A percentile compares a stretch with the other conserved stretches of the same genome.
Conservation (phyloP, 2,329 filamentous ascomycete genomes). For the Epichloe sp. region DNA sequence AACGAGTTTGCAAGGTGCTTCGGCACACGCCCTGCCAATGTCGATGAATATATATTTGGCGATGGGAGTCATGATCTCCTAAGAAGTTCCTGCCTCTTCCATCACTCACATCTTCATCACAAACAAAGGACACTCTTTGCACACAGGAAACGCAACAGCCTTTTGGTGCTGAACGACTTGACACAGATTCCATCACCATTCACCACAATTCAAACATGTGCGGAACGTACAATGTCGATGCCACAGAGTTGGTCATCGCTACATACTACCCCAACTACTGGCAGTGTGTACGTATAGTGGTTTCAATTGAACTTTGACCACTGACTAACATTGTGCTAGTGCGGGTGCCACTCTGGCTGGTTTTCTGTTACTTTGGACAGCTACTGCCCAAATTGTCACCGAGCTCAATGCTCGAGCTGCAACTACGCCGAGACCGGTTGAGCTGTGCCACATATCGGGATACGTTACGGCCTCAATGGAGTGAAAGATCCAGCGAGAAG, state of each 20-base stretch:
- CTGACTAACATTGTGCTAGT: slow-evolving; percentile 7
- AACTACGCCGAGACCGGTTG: slow-evolving; percentile 7
- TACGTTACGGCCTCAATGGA: background rate
- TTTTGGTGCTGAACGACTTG: background rate
- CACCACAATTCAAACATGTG: background rate
- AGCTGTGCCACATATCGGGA: background rate
- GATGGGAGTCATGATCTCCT: background rate
- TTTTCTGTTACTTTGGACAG: slow-evolving; percentile 9
- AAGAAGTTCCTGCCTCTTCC: background rate
- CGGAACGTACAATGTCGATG: background rate
- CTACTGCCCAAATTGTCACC: slow-evolving; percentile 10
- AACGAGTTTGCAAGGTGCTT: background rate
- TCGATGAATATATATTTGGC: background rate
- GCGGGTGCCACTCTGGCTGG: slow-evolving; percentile 11
- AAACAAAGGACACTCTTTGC: background rate
- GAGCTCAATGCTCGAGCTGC: slow-evolving; percentile 11
- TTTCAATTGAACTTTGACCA: background rate
- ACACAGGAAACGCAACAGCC: background rate
- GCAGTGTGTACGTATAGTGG: slow-evolving; percentile 9
- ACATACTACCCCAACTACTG: slow-evolving; percentile 1
- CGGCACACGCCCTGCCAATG: background rate
- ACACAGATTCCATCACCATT: background rate
- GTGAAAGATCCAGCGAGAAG: background rate
- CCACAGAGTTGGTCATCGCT: background rate
- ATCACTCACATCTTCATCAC: background rate